phyloP scores from a whole-genome alignment of 371 early-diverging fungal genomes.

The Chytridiales sp. region DNA sequence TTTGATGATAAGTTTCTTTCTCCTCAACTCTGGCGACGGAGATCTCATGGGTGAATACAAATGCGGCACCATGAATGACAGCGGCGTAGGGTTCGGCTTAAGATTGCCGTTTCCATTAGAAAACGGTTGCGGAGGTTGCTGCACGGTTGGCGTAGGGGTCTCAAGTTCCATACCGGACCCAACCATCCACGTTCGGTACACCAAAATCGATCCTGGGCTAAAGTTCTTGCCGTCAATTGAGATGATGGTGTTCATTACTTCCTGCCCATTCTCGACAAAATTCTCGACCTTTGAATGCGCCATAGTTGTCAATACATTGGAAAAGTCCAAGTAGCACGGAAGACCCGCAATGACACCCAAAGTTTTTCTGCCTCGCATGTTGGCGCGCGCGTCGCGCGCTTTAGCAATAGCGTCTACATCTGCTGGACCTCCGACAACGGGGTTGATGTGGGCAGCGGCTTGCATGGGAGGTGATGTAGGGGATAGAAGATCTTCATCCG shows the following conservation, averaged over 20 bases:
- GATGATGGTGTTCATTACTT: constrained; percentile 38
- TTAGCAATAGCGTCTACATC: constrained; percentile 27
- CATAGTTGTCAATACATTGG: constrained; percentile 29
- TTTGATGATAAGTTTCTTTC: no score
- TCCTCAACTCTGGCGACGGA: no score
- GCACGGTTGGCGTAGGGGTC: no score
- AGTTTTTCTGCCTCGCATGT: constrained; percentile 24
- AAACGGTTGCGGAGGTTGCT: no score
- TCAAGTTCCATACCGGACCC: constrained; percentile 42
- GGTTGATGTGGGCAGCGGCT: constrained; percentile 17
- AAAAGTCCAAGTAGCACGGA: constrained; percentile 40
- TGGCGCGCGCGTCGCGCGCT: constrained; percentile 17
- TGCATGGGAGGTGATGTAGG: constrained; percentile 2
- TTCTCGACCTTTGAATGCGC: constrained; percentile 7
- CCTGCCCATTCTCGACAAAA: constrained; percentile 4
- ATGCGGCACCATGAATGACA: no score
- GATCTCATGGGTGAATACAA: no score
- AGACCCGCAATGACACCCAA: constrained; percentile 45
- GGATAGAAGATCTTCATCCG: constrained; percentile 26
- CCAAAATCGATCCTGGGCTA: constrained; percentile 47
- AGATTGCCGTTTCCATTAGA: no score
- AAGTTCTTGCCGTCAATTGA: constrained; percentile 36
- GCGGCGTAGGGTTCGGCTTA: no score
- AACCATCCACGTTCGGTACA: constrained; percentile 50
- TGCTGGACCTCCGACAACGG: no score